Base-by-base conservation (phyloP, 176 grass and related monocot genomes). In the Avena eriantha region DNA sequence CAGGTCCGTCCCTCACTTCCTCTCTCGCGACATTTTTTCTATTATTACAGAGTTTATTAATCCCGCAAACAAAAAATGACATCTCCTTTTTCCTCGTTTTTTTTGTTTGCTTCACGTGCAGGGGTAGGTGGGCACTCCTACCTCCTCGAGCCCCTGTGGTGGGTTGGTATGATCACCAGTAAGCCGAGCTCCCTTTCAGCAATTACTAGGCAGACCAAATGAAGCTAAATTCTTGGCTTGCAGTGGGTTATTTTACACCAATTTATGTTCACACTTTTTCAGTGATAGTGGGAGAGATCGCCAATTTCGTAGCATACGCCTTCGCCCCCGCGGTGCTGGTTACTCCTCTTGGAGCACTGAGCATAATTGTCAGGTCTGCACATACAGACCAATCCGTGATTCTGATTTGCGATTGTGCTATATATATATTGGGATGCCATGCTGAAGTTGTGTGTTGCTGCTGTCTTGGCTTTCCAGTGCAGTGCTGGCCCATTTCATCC, bases 141-240 rank as follows among this genome's bases (percentile, higher is more conserved):
- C 76, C 92, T 99, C 26, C 51, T 93, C 68, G 94, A 96, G 89
- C 97, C 94, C 14, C 81, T 99, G n/a, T 99, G 97, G 97, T 99
- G 97, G 97, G 55, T 91, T 50, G 97, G 97, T 68, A 96, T 99
- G 97, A 90, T 96, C 88, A 99, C 89, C 26, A 99, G 97, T 99
- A 85, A 96, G 88, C 29, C 29, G 29, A 29, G 29, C 35, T 85
- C 51, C 18, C 69, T 78, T 84, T 54, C 22, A 55, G 39, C 19
- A 49, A 64, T 72, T 79, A 7, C 9, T 3, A 16, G 29, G 7
- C 17, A 39, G 1, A 83, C 34, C 50, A 57, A 29, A 43, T 34
- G 9, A 41, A 64, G 23, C 35, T 5, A 36, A 36, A 36, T 36
- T 5, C 35, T 36, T 36, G 5, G 35, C 35, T 36, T 36, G 4